Conservation (phyloP, 2,329 filamentous ascomycete species). For the Diaporthe nobilis region DNA sequence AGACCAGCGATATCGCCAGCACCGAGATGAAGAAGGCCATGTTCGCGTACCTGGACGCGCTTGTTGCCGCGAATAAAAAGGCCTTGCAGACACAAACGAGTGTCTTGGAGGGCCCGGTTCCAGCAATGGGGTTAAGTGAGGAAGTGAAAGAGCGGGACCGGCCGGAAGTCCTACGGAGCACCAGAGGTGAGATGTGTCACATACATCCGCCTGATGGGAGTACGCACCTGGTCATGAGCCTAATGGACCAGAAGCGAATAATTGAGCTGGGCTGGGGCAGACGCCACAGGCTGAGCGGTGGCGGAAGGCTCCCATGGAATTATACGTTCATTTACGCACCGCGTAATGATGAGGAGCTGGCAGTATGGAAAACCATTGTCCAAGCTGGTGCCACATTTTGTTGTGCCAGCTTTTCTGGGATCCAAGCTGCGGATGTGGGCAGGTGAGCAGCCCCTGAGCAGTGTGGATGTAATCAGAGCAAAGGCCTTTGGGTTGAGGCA, state of each 20-base stretch:
- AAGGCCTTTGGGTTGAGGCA: neutral
- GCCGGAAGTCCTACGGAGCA: conserved; percentile 34
- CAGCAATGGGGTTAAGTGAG: conserved; percentile 47
- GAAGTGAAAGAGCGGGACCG: conserved; percentile 42
- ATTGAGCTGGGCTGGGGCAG: conserved; percentile 58
- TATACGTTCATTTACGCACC: conserved; percentile 60
- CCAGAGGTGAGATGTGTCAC: conserved; percentile 54
- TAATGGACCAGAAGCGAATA: conserved; percentile 53
- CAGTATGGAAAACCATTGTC: conserved; percentile 48
- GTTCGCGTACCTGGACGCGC: conserved; percentile 46
- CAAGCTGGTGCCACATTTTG: conserved; percentile 41
- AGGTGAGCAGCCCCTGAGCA: neutral
- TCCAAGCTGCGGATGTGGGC: neutral
- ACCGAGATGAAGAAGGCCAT: conserved; percentile 43
- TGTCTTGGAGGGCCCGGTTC: conserved; percentile 50
- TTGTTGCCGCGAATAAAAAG: conserved; percentile 48
- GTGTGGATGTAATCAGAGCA: neutral
- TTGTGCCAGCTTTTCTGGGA: conserved; percentile 35
- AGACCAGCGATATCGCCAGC: conserved; percentile 48
- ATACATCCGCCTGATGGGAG: conserved; percentile 56
- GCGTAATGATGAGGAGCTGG: conserved; percentile 53
- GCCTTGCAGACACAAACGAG: conserved; percentile 49
- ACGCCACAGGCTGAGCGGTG: conserved; percentile 53
- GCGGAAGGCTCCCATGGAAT: conserved; percentile 49
- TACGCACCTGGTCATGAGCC: conserved; percentile 54